Conservation (phyloP, 495 filamentous ascomycete genomes). For the Aspergillus olivimuriae region DNA sequence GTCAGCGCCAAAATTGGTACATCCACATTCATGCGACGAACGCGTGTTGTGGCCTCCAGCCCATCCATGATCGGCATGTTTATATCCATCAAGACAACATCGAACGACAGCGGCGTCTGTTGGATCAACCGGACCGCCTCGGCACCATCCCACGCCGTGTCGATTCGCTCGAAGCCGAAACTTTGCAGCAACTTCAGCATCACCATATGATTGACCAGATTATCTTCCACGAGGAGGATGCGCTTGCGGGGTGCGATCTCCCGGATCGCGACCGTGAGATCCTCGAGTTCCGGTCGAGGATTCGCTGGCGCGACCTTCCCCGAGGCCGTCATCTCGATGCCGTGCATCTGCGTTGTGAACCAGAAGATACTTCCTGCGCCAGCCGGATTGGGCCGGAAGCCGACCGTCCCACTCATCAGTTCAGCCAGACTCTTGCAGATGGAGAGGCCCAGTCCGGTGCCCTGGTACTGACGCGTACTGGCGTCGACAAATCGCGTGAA, state of each 20-base stretch:
- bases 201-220: constrained; percentile 58
- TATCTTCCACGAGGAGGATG: constrained; percentile 54
- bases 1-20: constrained; percentile 61
- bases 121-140: constrained; percentile 50
- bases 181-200: constrained; percentile 51
- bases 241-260: constrained; percentile 38
- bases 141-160: constrained; percentile 48
- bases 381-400: constrained; percentile 47
- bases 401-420: constrained; percentile 74
- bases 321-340: constrained; percentile 7
- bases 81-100: constrained; percentile 53
- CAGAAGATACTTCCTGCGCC: constrained; percentile 53
- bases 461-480: constrained; percentile 68
- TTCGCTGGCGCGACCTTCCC: background rate
- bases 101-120: constrained; percentile 44
- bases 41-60: constrained; percentile 54
- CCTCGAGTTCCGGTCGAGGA: background rate
- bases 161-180: constrained; percentile 48
- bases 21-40: constrained; percentile 45
- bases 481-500: constrained; percentile 82
- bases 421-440: constrained; percentile 78
- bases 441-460: constrained; percentile 74
- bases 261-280: constrained; percentile 16
- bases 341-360: constrained; percentile 48
- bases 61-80: constrained; percentile 72